These are phyloP conservation scores for Psidium friedrichsthalianum DNA, from an alignment of 345 rosid genomes.

Conservation along the genomic window DNA sequence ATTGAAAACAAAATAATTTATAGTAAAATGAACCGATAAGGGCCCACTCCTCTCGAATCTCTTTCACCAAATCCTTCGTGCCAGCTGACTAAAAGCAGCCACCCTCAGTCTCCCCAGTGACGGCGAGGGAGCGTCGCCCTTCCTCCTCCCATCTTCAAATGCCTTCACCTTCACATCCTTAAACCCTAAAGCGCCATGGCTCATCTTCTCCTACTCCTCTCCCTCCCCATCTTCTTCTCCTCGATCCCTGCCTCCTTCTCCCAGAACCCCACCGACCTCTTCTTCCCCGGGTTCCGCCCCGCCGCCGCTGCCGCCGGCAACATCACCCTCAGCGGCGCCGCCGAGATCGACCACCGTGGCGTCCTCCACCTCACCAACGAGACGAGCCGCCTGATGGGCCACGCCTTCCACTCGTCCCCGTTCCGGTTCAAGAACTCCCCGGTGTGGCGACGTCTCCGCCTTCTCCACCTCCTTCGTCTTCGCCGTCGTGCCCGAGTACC, in stretches of 20 bases:
- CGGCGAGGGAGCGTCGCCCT: not conserved
- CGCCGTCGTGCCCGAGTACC: constrained; percentile 53
- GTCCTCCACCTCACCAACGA: constrained; percentile 49
- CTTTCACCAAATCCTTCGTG: not conserved
- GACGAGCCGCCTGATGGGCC: constrained; percentile 45
- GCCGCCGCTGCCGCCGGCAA: constrained; percentile 4
- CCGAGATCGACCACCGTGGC: constrained; percentile 44
- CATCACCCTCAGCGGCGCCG: constrained; percentile 38
- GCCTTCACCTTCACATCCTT: not conserved
- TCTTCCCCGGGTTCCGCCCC: constrained; percentile 38
- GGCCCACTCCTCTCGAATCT: not conserved
- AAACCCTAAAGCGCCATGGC: not conserved
- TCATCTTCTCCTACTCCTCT: not conserved
- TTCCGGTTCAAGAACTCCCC: constrained; percentile 45
- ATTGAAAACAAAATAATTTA: not conserved
- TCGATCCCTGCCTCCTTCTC: constrained; percentile 17
- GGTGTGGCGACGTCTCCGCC: constrained; percentile 33
- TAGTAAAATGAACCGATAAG: not conserved
- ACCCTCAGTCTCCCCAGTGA: not conserved
- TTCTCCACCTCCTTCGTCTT: constrained; percentile 78
- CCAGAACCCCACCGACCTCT: constrained; percentile 10
- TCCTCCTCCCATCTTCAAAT: not conserved
- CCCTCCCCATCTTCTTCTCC: constrained; percentile 2
- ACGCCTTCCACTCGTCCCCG: constrained; percentile 55
- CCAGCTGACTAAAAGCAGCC: not conserved